A percentile compares a stretch with the other conserved stretches of the same genome.
Evolutionary conservation across 169 alveolate genomes (phyloP).

Genomic region (Sarcocystis neurona): DNA sequence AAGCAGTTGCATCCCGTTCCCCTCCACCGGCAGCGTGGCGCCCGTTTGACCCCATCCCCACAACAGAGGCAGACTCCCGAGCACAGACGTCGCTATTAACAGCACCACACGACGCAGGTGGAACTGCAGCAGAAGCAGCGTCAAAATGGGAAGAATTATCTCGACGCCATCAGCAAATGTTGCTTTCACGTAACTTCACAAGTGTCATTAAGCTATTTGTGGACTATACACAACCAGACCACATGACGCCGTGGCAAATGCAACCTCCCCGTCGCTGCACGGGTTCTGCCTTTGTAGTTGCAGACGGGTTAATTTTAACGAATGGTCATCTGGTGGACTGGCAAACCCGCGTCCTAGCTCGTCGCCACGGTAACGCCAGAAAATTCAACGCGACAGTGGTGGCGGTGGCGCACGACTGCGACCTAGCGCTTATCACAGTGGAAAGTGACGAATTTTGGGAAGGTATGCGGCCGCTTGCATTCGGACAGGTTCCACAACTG

Average conservation of each 20-base stretch:
- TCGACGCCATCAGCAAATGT: too few relatives aligned
- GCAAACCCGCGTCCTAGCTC: constrained; percentile 80
- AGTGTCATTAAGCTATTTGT: constrained; percentile 80
- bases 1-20: too few relatives aligned
- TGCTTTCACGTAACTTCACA: too few relatives aligned
- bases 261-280: constrained; percentile 63
- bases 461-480: constrained; percentile 74
- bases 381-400: constrained; percentile 73
- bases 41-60: too few relatives aligned
- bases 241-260: constrained; percentile 84
- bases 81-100: too few relatives aligned
- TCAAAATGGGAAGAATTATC: too few relatives aligned
- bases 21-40: too few relatives aligned
- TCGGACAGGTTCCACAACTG: constrained; percentile 77
- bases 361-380: constrained; percentile 79
- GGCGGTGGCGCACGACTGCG: constrained; percentile 84
- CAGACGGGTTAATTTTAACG: constrained; percentile 75
- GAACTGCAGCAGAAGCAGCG: too few relatives aligned
- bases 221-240: constrained; percentile 77
- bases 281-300: constrained; percentile 82
- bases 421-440: constrained; percentile 81
- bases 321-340: constrained; percentile 85
- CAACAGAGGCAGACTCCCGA: too few relatives aligned
- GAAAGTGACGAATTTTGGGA: constrained; percentile 77
- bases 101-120: too few relatives aligned